A percentile compares a stretch with the other conserved stretches of the same genome.
Evolutionary conservation across 192 early-diverging fungal genomes (phyloP).

Genomic region (Podila epicladia): DNA sequence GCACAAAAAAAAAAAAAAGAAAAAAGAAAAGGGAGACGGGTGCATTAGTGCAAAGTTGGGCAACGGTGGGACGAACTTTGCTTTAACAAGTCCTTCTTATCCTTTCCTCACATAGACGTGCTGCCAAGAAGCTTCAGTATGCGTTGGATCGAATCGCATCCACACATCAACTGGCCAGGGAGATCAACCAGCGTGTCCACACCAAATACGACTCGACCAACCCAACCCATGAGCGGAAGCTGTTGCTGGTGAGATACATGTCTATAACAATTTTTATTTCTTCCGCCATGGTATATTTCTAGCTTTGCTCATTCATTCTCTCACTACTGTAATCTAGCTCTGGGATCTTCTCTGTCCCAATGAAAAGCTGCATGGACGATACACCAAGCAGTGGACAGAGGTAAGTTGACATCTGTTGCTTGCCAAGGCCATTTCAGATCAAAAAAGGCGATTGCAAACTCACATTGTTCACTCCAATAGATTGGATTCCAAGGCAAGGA

Average conservation of each 20-base stretch:
- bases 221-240: constrained; percentile 65
- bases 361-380: constrained; percentile 54
- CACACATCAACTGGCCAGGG: constrained; percentile 60
- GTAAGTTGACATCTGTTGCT: constrained; percentile 9
- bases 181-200: constrained; percentile 68
- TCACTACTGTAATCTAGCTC: constrained; percentile 52
- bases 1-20: too few relatives aligned
- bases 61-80: too few relatives aligned
- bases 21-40: too few relatives aligned
- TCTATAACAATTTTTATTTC: not conserved
- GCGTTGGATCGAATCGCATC: constrained; percentile 60
- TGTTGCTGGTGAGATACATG: constrained; percentile 57
- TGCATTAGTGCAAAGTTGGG: not conserved
- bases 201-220: constrained; percentile 71
- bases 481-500: constrained; percentile 89
- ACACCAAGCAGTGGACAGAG: constrained; percentile 71
- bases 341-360: constrained; percentile 71
- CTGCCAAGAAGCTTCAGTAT: constrained; percentile 62
- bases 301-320: not conserved
- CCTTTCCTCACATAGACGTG: constrained; percentile 43
- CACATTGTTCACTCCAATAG: constrained; percentile 11
- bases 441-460: not conserved
- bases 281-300: not conserved
- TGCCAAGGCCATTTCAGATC: not conserved
- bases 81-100: not conserved